These are phyloP conservation scores for Populus hybrid DNA, from an alignment of 441 rosid species.

Conservation along the genomic window DNA sequence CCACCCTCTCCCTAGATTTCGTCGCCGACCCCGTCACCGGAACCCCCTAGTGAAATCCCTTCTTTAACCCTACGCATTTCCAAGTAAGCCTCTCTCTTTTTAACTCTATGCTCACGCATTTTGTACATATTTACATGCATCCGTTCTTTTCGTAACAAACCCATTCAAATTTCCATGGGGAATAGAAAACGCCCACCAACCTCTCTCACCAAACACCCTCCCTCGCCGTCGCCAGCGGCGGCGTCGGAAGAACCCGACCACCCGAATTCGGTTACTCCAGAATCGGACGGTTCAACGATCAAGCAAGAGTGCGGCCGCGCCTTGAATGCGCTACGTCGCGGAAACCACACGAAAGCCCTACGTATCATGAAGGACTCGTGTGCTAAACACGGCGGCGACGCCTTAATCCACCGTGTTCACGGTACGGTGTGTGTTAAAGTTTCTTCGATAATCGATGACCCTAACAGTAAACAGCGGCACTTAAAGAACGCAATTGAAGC, in stretches of 20 bases:
- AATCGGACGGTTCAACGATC: slow-evolving; percentile 37
- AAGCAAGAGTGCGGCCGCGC: slow-evolving; percentile 89
- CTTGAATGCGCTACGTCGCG: slow-evolving; percentile 65
- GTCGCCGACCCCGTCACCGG: slow-evolving; percentile 30
- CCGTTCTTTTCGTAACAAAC: slow-evolving; percentile 24
- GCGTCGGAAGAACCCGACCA: slow-evolving; percentile 20
- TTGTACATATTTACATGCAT: background rate
- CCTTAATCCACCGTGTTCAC: slow-evolving; percentile 73
- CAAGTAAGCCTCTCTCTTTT: slow-evolving; percentile 14
- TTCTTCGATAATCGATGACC: slow-evolving; percentile 78
- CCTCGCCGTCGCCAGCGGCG: slow-evolving; percentile 11
- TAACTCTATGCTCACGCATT: slow-evolving; percentile 21
- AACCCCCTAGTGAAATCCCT: background rate
- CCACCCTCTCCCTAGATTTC: slow-evolving; percentile 38
- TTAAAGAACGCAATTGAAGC: slow-evolving; percentile 69
- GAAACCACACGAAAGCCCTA: slow-evolving; percentile 80
- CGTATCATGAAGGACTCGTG: slow-evolving; percentile 78
- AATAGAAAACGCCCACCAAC: slow-evolving; percentile 61
- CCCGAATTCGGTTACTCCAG: slow-evolving; percentile 3
- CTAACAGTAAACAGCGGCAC: slow-evolving; percentile 57
- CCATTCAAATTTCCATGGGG: slow-evolving; percentile 49
- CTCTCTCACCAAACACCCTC: slow-evolving; percentile 51
- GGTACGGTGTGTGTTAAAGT: slow-evolving; percentile 75
- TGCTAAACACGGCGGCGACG: slow-evolving; percentile 47
- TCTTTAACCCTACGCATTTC: background rate